Base-by-base conservation (phyloP, 306 rosid genomes). In the Trifolium fragiferum region DNA sequence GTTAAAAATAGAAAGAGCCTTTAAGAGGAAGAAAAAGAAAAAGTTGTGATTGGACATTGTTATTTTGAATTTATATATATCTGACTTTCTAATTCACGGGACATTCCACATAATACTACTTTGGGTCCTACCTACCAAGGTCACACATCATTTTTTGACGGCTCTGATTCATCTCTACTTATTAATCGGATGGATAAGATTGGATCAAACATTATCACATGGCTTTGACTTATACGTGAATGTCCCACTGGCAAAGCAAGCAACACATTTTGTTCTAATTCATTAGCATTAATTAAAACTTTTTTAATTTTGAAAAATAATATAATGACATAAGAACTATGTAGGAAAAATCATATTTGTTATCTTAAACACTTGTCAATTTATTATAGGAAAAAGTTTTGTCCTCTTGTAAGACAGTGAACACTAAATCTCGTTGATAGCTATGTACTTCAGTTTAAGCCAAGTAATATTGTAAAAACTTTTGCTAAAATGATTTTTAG, bases 31-130 rank as follows among this genome's bases (percentile, higher is more conserved):
- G 72, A 75, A 75, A 68, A 66, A 70, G 72, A 75, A 75, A 68
- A 83, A 76, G 85, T 83, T 82, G 57, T 79, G 75, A 20, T 66
- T 30, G 41, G 41, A 60, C 76, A 78, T 75, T 76, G 57, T 76
- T 23, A 66, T 75, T 86, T 76, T 86, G 58, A 78, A 74, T 83
- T 85, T 67, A 66, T 86, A 71, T 76, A 71, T 76, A 78, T 75
- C 46, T 64, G 46, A 59, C 69, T 72, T 84, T 71, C 38, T 57
- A 43, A 41, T 30, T 73, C 80, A 81, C 73, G 61, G 81, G 84
- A 73, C 74, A 79, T 79, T 81, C 82, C 83, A 77, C 78, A 65
- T 86, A 82, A 81, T 81, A 66, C 66, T 75, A 61, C 58, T 67
- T 66, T 57, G 54, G 85, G 83, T 5, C 87, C 87, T 67, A 67